Evolutionary conservation across 106 monocot species (phyloP).

Genomic region (Cymbidium sinense): DNA sequence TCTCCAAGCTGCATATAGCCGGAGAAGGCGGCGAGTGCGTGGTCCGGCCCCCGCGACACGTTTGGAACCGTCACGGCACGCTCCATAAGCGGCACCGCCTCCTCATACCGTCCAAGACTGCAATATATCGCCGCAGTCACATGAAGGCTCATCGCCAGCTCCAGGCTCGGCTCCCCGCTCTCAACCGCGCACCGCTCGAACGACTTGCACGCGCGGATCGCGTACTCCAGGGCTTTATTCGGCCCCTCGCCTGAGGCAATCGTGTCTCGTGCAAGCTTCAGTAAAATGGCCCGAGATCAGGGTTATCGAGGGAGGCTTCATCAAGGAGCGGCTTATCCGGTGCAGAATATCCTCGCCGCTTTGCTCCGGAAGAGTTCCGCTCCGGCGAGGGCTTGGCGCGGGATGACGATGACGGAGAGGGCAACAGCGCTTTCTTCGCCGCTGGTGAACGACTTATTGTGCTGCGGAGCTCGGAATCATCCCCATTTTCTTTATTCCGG

Average conservation of each 20-base stretch:
- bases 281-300: conserved; percentile 91
- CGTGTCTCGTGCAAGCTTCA: conserved; percentile 77
- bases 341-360: conserved; percentile 1
- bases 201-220: conserved; percentile 67
- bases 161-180: conserved; percentile 31
- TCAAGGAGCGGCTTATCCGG: conserved; percentile 11
- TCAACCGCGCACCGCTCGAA: conserved; percentile 38
- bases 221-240: conserved; percentile 73
- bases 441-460: conserved; percentile 5
- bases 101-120: conserved; percentile 35
- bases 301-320: conserved; percentile 68
- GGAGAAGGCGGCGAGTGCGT: conserved; percentile 44
- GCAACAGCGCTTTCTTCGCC: conserved; percentile 10
- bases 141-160: conserved; percentile 60
- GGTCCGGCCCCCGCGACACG: conserved; percentile 26
- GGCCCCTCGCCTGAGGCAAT: conserved; percentile 82
- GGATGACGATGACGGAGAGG: conserved; percentile 14
- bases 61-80: conserved; percentile 30
- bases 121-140: conserved; percentile 57
- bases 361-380: conserved; percentile 10
- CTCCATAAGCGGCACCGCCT: conserved; percentile 46
- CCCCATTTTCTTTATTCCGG: conserved; percentile 15
- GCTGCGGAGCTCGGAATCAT: conserved; percentile 11
- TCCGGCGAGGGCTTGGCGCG: conserved; percentile 17
- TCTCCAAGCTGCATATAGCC: conserved; percentile 67